Evolutionary conservation across 306 rosid genomes (phyloP).

Genomic region (Medicago lupulina): DNA sequence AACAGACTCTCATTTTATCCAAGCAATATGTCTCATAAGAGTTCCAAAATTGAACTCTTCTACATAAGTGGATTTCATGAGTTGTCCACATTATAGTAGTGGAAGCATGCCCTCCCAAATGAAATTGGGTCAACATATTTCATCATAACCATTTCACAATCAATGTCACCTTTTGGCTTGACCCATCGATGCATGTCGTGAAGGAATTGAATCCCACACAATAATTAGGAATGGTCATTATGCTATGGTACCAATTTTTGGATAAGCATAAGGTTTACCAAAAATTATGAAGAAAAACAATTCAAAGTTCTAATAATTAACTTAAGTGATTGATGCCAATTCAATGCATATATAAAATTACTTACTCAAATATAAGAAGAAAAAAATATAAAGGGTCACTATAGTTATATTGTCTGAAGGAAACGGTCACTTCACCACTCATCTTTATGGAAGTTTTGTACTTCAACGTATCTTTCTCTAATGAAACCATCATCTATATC

Average conservation of each 20-base stretch:
- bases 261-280: background rate
- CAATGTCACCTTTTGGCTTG: background rate
- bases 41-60: too few relatives aligned
- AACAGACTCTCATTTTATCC: too few relatives aligned
- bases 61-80: slow-evolving; percentile 11
- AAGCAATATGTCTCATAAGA: too few relatives aligned
- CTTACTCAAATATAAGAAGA: too few relatives aligned
- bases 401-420: too few relatives aligned
- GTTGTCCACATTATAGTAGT: slow-evolving; percentile 30
- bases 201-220: background rate
- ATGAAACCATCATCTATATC: too few relatives aligned
- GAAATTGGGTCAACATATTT: background rate
- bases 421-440: too few relatives aligned
- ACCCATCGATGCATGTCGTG: background rate
- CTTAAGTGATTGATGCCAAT: background rate
- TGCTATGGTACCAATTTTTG: background rate
- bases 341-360: too few relatives aligned
- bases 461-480: too few relatives aligned
- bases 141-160: background rate
- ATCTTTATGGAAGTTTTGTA: too few relatives aligned
- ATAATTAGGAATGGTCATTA: background rate
- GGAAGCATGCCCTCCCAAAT: slow-evolving; percentile 18
- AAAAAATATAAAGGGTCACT: too few relatives aligned
- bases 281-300: background rate
- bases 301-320: background rate